Conservation (phyloP, 768 basidiomycete species). For the Suillus lakei region DNA sequence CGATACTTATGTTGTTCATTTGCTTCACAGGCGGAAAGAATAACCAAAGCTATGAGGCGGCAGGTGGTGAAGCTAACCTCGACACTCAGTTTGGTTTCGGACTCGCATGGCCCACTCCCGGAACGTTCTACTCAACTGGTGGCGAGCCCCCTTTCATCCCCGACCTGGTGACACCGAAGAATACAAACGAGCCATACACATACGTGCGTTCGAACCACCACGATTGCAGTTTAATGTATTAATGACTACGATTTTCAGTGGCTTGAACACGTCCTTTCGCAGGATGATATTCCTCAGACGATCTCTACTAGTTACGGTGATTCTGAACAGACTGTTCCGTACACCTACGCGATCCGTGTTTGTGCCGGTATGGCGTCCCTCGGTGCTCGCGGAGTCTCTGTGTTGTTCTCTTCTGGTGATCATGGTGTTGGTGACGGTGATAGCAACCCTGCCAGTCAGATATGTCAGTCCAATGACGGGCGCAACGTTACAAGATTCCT, state of each 20-base stretch:
- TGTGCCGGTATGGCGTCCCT: conserved; percentile 70
- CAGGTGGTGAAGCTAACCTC: conserved; percentile 69
- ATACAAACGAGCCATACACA: conserved; percentile 56
- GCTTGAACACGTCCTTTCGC: conserved; percentile 60
- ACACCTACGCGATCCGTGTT: conserved; percentile 56
- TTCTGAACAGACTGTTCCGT: conserved; percentile 76
- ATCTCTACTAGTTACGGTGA: conserved; percentile 80
- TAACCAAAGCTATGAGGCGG: conserved; percentile 53
- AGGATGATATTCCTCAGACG: conserved; percentile 53
- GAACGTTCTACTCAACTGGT: conserved; percentile 64
- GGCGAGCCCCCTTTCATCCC: conserved; percentile 65
- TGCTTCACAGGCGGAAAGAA: conserved; percentile 57
- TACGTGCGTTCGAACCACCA: conserved; percentile 35
- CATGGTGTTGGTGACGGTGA: conserved; percentile 70
- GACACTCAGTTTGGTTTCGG: conserved; percentile 74
- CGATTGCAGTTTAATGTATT: background rate
- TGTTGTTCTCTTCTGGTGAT: conserved; percentile 72
- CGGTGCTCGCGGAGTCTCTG: conserved; percentile 66
- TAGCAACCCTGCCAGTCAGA: conserved; percentile 52
- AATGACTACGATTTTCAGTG: conserved; percentile 44
- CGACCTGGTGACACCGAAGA: conserved; percentile 41
- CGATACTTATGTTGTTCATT: conserved; percentile 14
- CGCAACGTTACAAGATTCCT: conserved; percentile 57
- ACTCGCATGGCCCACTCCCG: conserved; percentile 62
- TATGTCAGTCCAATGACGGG: conserved; percentile 65